Evolutionary conservation across 2,329 filamentous ascomycete species (phyloP).

Genomic region (Stachybotrys chartarum): DNA sequence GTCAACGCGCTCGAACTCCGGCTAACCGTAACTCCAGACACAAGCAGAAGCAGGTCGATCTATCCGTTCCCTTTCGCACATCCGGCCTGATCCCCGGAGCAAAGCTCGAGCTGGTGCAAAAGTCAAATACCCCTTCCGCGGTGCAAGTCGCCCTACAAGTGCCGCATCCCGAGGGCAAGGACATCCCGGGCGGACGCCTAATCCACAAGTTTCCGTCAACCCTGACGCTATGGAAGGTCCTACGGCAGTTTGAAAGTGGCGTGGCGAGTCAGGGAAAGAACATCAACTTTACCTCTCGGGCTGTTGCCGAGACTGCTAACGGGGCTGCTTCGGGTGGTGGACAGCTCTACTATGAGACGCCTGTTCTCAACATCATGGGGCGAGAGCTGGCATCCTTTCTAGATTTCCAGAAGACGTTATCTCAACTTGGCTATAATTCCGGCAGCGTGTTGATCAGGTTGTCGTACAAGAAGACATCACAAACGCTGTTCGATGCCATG

Average conservation of each 20-base stretch:
- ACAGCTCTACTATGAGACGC: constrained; percentile 80
- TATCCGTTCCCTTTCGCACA: constrained; percentile 77
- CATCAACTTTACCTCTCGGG: constrained; percentile 79
- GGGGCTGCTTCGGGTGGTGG: constrained; percentile 55
- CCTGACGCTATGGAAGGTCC: constrained; percentile 79
- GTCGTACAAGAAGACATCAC: constrained; percentile 67
- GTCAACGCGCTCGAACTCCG: not conserved
- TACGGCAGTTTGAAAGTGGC: constrained; percentile 83
- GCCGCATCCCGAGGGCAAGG: constrained; percentile 60
- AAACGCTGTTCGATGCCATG: constrained; percentile 81
- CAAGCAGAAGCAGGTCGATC: constrained; percentile 78
- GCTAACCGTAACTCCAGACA: constrained; percentile 40
- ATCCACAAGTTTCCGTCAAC: constrained; percentile 83
- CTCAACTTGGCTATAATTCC: constrained; percentile 78
- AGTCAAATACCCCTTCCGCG: constrained; percentile 75
- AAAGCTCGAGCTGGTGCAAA: constrained; percentile 84
- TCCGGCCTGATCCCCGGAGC: constrained; percentile 79
- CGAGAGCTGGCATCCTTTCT: constrained; percentile 68
- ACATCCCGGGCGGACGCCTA: constrained; percentile 58
- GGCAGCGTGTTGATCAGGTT: constrained; percentile 76
- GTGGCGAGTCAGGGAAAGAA: constrained; percentile 52
- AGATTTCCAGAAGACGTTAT: constrained; percentile 83
- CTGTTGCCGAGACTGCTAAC: constrained; percentile 54
- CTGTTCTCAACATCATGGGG: constrained; percentile 76
- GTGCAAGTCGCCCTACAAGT: constrained; percentile 87